Evolutionary conservation across 2,329 filamentous ascomycete species (phyloP).

Genomic region (Diaporthe sp.): DNA sequence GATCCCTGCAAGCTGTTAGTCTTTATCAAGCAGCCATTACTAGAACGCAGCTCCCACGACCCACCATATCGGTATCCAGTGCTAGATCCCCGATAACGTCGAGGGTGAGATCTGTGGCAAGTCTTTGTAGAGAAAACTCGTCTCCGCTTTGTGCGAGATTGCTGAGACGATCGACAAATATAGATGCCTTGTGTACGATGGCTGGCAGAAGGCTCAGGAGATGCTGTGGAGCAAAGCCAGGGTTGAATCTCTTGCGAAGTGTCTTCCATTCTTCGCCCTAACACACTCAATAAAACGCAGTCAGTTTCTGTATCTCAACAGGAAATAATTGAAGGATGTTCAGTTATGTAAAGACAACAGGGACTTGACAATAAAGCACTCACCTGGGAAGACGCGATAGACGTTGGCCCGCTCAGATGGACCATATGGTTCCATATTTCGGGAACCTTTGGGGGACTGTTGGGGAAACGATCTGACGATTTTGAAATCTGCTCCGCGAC

Average conservation of each 20-base stretch:
- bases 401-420: slow-evolving; percentile 19
- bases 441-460: slow-evolving; percentile 16
- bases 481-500: slow-evolving; percentile 37
- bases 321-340: too few species aligned
- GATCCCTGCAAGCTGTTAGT: not conserved
- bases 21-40: not conserved
- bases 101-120: slow-evolving; percentile 51
- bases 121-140: slow-evolving; percentile 45
- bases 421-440: slow-evolving; percentile 16
- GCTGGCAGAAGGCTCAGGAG: slow-evolving; percentile 51
- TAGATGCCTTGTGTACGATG: slow-evolving; percentile 50
- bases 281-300: not conserved
- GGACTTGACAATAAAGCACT: not conserved
- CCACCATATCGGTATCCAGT: slow-evolving; percentile 21
- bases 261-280: slow-evolving; percentile 48
- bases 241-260: slow-evolving; percentile 52
- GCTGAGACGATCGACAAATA: slow-evolving; percentile 49
- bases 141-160: slow-evolving; percentile 44
- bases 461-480: slow-evolving; percentile 20
- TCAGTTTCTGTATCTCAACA: not conserved
- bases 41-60: not conserved
- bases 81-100: slow-evolving; percentile 49
- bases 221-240: slow-evolving; percentile 53
- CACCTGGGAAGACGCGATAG: slow-evolving; percentile 13
- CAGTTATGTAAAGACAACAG: too few species aligned